Conservation (phyloP, 805 yeast species). For the Candida maris region DNA sequence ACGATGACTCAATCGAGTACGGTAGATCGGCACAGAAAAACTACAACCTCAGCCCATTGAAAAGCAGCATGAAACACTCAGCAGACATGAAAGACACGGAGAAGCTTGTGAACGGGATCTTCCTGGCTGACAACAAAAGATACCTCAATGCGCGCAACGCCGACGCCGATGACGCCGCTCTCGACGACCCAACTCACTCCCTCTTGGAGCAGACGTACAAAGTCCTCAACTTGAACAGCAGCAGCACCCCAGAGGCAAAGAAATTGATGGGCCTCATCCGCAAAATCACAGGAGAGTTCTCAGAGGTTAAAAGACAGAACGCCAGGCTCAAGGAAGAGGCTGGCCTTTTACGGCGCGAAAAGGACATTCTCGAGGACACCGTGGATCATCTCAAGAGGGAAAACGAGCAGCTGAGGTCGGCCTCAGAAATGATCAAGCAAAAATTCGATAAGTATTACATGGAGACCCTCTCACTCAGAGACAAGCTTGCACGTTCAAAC, state of each 20-base stretch:
- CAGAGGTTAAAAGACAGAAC: not conserved
- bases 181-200: conserved; percentile 14
- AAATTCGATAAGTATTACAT: conserved; percentile 18
- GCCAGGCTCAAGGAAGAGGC: conserved; percentile 2
- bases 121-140: conserved; percentile 18
- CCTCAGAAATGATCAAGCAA: conserved; percentile 13
- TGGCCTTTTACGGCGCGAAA: conserved; percentile 7
- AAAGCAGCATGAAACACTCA: conserved; percentile 5
- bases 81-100: conserved; percentile 24
- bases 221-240: conserved; percentile 11
- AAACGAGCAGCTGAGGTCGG: conserved; percentile 4
- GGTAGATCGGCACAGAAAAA: conserved; percentile 22
- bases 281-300: conserved; percentile 11
- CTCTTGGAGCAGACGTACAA: conserved; percentile 18
- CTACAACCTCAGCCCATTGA: conserved; percentile 27
- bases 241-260: conserved; percentile 13
- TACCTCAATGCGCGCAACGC: conserved; percentile 5
- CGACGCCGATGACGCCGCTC: conserved; percentile 1
- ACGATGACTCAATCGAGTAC: conserved; percentile 24
- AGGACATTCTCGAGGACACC: conserved; percentile 1
- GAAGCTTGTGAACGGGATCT: conserved; percentile 22
- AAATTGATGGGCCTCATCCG: conserved; percentile 12
- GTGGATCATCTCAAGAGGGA: conserved; percentile 8
- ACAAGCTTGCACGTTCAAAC: conserved; percentile 4
- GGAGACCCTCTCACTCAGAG: conserved; percentile 13